Percentiles rank a stretch among this genome's conserved stretches.
Conservation (phyloP, 2,329 filamentous ascomycete genomes). For the Colletotrichum zoysiae region DNA sequence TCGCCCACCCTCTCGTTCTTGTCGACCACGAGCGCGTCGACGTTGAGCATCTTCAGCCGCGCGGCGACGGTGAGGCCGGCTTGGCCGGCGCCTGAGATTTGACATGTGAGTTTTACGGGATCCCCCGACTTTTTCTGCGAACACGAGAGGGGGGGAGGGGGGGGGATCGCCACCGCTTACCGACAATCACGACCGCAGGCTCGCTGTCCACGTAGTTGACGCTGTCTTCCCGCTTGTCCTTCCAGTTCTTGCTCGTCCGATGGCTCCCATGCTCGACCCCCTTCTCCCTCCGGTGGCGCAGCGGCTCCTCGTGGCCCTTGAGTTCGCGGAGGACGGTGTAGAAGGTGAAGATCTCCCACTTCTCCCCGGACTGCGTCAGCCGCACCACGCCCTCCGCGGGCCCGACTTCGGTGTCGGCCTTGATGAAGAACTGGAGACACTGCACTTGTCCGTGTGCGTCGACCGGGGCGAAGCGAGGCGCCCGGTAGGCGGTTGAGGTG, state of each 20-base stretch:
- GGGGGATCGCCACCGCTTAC: constrained; percentile 19
- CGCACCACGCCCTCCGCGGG: constrained; percentile 68
- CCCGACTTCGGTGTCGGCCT: constrained; percentile 65
- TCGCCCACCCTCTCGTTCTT: constrained; percentile 65
- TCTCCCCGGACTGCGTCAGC: constrained; percentile 53
- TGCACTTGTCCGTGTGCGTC: constrained; percentile 62
- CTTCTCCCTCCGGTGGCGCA: constrained; percentile 57
- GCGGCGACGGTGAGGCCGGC: constrained; percentile 65
- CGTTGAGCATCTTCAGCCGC: constrained; percentile 66
- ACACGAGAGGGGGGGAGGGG: not conserved
- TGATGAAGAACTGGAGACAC: constrained; percentile 70
- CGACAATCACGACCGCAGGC: constrained; percentile 43
- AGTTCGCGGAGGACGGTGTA: constrained; percentile 66
- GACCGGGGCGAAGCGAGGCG: constrained; percentile 60
- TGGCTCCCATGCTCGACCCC: constrained; percentile 66
- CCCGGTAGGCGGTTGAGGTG: constrained; percentile 56
- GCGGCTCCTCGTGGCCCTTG: constrained; percentile 60
- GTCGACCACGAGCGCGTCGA: constrained; percentile 66
- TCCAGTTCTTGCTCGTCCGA: constrained; percentile 44
- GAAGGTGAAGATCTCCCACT: constrained; percentile 69
- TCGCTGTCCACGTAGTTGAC: constrained; percentile 38
- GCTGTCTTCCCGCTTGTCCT: constrained; percentile 39
- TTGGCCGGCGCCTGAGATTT: constrained; percentile 57
- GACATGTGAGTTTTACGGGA: not conserved
- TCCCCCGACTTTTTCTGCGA: not conserved